Percentiles rank a stretch among this genome's conserved stretches.
These are phyloP conservation scores for Stachybotrys chlorohalonatus DNA, from an alignment of 2,329 filamentous ascomycete species.

Conservation along the genomic window DNA sequence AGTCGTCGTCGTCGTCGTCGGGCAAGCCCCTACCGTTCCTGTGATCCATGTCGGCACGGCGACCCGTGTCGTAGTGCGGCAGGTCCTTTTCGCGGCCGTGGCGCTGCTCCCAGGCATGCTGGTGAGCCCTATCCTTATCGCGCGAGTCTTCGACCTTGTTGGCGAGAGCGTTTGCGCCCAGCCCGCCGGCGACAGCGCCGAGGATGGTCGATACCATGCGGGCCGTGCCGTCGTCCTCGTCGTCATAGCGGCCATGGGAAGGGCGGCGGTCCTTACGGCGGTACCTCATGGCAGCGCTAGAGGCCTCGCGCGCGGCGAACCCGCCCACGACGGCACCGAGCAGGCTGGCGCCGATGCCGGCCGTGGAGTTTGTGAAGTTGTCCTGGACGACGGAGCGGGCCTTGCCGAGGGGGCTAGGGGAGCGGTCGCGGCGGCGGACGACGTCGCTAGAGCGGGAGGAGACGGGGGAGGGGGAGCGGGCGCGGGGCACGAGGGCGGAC, in stretches of 20 bases:
- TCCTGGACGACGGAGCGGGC: conserved; percentile 31
- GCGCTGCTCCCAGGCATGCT: conserved; percentile 24
- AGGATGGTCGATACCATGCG: conserved; percentile 39
- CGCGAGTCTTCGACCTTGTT: conserved; percentile 30
- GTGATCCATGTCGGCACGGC: conserved; percentile 4
- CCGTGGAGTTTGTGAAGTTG: conserved; percentile 37
- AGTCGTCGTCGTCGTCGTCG: conserved; percentile 13
- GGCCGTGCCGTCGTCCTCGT: conserved; percentile 19
- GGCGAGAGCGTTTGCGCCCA: conserved; percentile 43
- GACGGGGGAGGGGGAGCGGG: conserved; percentile 10
- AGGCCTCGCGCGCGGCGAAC: conserved; percentile 39
- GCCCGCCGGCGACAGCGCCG: conserved; percentile 44
- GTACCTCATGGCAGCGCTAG: conserved; percentile 27
- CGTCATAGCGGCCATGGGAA: conserved; percentile 13
- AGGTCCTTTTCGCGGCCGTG: conserved; percentile 18
- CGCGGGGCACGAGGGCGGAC: conserved; percentile 13
- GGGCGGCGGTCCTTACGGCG: conserved; percentile 10
- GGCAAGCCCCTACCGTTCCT: conserved; percentile 10
- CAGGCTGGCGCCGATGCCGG: conserved; percentile 41
- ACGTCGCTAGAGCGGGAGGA: conserved; percentile 16
- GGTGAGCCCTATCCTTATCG: conserved; percentile 20
- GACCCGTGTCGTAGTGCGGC: conserved; percentile 13
- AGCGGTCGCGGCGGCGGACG: conserved; percentile 4
- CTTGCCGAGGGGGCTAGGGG: conserved; percentile 26
- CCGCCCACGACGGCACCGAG: conserved; percentile 47